A percentile compares a stretch with the other conserved stretches of the same genome.
phyloP scores from a whole-genome alignment of 1,284 basidiomycete genomes.

The Boletellus sp. region DNA sequence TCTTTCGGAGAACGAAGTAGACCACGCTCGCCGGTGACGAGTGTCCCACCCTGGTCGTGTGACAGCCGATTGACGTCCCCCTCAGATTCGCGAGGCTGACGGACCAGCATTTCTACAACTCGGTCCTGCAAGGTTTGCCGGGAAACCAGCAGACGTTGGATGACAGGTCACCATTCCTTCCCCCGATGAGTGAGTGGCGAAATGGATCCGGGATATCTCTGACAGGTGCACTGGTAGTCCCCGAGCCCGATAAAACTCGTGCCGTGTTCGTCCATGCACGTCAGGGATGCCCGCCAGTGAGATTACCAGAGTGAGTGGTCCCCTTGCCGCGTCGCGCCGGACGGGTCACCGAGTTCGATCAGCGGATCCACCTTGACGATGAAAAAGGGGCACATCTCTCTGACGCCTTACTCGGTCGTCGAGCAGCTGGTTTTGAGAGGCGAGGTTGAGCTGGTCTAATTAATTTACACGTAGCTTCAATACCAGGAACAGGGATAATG shows the following conservation, averaged over 20 bases:
- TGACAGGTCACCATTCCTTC: conserved; percentile 66
- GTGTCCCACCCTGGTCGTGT: neutral
- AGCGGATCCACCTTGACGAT: conserved; percentile 64
- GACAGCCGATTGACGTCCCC: neutral
- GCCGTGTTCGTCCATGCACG: conserved; percentile 81
- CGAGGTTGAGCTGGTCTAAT: conserved; percentile 68
- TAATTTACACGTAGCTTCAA: conserved; percentile 20
- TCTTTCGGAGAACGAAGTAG: conserved; percentile 75
- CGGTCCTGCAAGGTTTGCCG: conserved; percentile 78
- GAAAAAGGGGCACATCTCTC: conserved; percentile 65
- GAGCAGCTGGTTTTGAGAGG: conserved; percentile 66
- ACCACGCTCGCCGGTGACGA: conserved; percentile 68
- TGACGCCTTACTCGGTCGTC: conserved; percentile 68
- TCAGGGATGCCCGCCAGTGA: conserved; percentile 64
- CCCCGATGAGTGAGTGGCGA: conserved; percentile 68
- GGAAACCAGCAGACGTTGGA: conserved; percentile 70
- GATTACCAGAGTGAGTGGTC: conserved; percentile 65
- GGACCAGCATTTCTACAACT: conserved; percentile 68
- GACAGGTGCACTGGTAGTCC: conserved; percentile 45
- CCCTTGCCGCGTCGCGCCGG: neutral
- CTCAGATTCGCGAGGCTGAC: conserved; percentile 68
- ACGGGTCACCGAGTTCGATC: conserved; percentile 6
- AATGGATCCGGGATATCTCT: conserved; percentile 6
- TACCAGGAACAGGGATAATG: conserved; percentile 6
- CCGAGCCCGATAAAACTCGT: conserved; percentile 66